Evolutionary conservation across 352 stramenopile species (phyloP).

Genomic region (Globisporangium spiculum): DNA sequence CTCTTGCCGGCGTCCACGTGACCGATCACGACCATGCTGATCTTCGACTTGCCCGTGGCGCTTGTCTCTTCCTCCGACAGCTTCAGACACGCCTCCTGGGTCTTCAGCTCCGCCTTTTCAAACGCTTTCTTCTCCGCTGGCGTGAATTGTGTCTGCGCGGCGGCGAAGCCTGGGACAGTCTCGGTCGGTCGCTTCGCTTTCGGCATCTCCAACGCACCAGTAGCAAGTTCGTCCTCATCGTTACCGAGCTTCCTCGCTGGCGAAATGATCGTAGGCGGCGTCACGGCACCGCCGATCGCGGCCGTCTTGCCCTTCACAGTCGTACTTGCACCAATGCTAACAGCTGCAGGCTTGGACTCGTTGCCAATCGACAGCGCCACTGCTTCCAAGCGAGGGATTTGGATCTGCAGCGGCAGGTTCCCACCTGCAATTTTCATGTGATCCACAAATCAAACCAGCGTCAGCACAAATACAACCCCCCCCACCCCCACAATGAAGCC

Average conservation of each 20-base stretch:
- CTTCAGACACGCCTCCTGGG: constrained; percentile 50
- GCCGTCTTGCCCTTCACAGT: constrained; percentile 45
- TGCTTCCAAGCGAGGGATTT: constrained; percentile 58
- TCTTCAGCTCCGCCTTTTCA: constrained; percentile 65
- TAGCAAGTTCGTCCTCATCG: constrained; percentile 1
- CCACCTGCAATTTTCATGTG: constrained; percentile 12
- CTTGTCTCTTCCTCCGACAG: constrained; percentile 44
- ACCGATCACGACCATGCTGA: constrained; percentile 96
- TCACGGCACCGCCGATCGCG: constrained; percentile 34
- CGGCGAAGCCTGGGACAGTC: constrained; percentile 26
- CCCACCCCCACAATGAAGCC: background rate
- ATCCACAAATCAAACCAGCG: background rate
- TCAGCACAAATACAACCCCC: background rate
- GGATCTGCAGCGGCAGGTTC: constrained; percentile 60
- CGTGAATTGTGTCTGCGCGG: constrained; percentile 47
- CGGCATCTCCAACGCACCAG: constrained; percentile 8
- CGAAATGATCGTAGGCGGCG: constrained; percentile 6
- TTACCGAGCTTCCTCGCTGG: constrained; percentile 1
- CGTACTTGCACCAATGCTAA: constrained; percentile 6
- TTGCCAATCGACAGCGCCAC: constrained; percentile 50
- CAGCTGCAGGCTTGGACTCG: constrained; percentile 21
- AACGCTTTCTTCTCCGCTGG: constrained; percentile 61
- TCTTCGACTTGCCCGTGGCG: constrained; percentile 60
- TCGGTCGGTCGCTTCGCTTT: constrained; percentile 27
- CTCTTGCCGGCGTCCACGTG: constrained; percentile 98